phyloP scores from a whole-genome alignment of 73 alveolate species.

The Paraurostyla sp. region DNA sequence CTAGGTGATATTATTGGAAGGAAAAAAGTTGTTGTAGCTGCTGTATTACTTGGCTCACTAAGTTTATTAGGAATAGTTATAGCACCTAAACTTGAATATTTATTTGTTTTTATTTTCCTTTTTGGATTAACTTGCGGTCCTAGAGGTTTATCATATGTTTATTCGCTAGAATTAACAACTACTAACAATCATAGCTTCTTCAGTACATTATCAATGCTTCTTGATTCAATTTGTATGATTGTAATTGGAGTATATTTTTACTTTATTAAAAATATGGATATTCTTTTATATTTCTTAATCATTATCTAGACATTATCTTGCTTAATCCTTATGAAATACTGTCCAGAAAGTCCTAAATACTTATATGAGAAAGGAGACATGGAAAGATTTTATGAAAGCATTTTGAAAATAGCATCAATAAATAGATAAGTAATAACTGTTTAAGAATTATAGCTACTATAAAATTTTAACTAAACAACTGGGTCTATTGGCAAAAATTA shows the following conservation, averaged over 20 bases:
- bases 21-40: background rate
- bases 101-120: background rate
- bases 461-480: background rate
- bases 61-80: background rate
- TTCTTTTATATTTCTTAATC: background rate
- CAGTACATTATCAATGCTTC: background rate
- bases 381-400: background rate
- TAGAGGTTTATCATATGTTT: constrained; percentile 18
- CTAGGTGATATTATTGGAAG: constrained; percentile 35
- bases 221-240: constrained; percentile 1
- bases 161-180: background rate
- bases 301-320: background rate
- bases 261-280: background rate
- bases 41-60: background rate
- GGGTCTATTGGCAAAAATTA: too few species aligned
- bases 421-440: background rate
- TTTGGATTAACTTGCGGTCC: constrained; percentile 38
- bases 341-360: constrained; percentile 19
- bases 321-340: background rate
- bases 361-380: background rate
- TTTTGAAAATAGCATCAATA: background rate
- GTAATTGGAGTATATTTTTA: background rate
- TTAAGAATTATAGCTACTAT: background rate
- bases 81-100: background rate
- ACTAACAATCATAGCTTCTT: background rate